Percentiles rank a stretch among this genome's conserved stretches.
Evolutionary conservation across 2,329 filamentous ascomycete genomes (phyloP).

Genomic region (Aspergillus intermedius): DNA sequence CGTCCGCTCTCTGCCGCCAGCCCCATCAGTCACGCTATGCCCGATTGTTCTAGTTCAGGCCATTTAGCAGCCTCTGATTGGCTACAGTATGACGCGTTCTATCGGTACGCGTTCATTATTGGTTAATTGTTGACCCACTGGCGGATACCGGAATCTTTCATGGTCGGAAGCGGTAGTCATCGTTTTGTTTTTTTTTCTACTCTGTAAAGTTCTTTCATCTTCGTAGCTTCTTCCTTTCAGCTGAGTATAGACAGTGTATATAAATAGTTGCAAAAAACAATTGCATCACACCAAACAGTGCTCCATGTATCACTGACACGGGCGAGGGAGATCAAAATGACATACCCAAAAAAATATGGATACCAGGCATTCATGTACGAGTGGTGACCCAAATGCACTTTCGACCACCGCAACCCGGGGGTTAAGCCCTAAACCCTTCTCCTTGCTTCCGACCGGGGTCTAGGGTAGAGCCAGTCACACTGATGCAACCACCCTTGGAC

Average conservation of each 20-base stretch:
- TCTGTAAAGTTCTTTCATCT: not conserved
- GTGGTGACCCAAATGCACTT: constrained; percentile 11
- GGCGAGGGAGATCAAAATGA: constrained; percentile 12
- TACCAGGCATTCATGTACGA: constrained; percentile 16
- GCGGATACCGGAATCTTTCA: not conserved
- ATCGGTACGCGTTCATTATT: constrained; percentile 16
- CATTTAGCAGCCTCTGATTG: constrained; percentile 26
- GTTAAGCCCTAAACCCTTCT: constrained; percentile 23
- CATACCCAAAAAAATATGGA: constrained; percentile 12
- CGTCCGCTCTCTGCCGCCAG: constrained; percentile 29
- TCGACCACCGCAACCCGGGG: constrained; percentile 19
- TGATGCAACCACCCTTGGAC: constrained; percentile 1
- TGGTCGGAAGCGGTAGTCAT: not conserved
- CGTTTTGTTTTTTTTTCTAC: not conserved
- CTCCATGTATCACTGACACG: not conserved
- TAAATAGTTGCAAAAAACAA: not conserved
- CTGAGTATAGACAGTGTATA: not conserved
- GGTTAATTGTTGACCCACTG: constrained; percentile 4
- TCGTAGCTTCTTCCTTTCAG: not conserved
- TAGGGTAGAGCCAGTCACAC: constrained; percentile 12
- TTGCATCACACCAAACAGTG: not conserved
- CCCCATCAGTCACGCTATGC: constrained; percentile 31
- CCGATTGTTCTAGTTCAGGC: constrained; percentile 27
- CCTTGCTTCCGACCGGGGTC: constrained; percentile 19
- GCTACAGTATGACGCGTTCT: constrained; percentile 19